Base-by-base conservation (phyloP, 164 flowering plant genomes). In the Echeveria elegans region DNA sequence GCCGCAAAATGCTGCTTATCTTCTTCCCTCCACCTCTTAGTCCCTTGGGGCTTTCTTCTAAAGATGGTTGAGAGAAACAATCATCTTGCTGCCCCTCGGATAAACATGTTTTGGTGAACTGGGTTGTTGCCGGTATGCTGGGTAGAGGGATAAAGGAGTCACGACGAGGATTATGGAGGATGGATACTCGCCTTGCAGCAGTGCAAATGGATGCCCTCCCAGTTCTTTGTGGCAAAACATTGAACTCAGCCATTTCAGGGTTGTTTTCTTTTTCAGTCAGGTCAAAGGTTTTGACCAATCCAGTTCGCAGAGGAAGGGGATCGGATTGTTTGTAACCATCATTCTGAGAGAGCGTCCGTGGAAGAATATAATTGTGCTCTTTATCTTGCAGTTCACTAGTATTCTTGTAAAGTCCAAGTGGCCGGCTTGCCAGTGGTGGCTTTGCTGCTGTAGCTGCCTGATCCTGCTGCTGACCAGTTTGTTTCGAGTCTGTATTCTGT, bases 401-500 rank as follows among this genome's bases (percentile, higher is more conserved):
- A 66, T 70, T 79, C 78, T 83, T 85, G 34, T 68, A 64, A 68
- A 28, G 68, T 43, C 77, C 82, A 18, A 79, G 30, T 16, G 72
- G 72, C 64, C 77, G 75, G 62, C 61, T 70, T 26, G 78, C 75
- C 40, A 83, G 76, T 67, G 85, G 87, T 21, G 84, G 85, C 74
- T 84, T 83, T 30, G 76, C 64, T 72, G 79, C 73, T n/a, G n/a
- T n/a, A n/a, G n/a, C n/a, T n/a, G n/a, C n/a, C n/a, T n/a, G n/a
- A 41, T 85, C 85, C 40, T 78, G 74, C 45, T 73, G 80, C 65
- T 73, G 88, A 61, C 89, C 96, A 11, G 89, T 89, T 65, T 89
- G 77, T 79, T 85, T 93, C n/a, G 80, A 72, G 73, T 93, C 98
- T 6, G 88, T 85, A 47, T 89, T 96, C 72, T 91, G 99, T 64